phyloP scores from a whole-genome alignment of 2,329 filamentous ascomycete genomes.

The Neonectria hederae region DNA sequence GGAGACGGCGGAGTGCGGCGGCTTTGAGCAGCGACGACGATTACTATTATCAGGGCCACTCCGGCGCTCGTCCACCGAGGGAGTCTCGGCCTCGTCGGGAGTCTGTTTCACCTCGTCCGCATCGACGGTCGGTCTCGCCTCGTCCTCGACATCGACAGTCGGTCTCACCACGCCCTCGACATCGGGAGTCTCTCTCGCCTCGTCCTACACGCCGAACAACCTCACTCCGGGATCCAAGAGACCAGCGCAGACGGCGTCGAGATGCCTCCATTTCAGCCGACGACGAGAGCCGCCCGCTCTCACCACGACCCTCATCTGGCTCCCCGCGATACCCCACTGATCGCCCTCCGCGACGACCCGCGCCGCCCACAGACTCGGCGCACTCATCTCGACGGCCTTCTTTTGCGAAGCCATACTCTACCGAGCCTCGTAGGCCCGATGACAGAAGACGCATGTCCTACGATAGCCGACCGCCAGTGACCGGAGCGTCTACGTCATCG shows the following conservation, averaged over 20 bases:
- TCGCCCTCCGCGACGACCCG: slow-evolving; percentile 5
- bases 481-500: slow-evolving; percentile 10
- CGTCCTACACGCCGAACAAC: background rate
- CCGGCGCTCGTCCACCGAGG: slow-evolving; percentile 8
- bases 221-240: slow-evolving; percentile 1
- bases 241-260: slow-evolving; percentile 29
- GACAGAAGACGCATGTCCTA: slow-evolving; percentile 29
- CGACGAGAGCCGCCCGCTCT: slow-evolving; percentile 32
- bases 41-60: slow-evolving; percentile 18
- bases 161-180: slow-evolving; percentile 24
- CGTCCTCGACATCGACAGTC: slow-evolving; percentile 23
- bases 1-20: slow-evolving; percentile 21
- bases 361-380: slow-evolving; percentile 2
- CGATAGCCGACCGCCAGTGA: slow-evolving; percentile 16
- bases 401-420: slow-evolving; percentile 26
- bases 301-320: slow-evolving; percentile 20
- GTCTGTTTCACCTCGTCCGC: slow-evolving; percentile 37
- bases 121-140: slow-evolving; percentile 31
- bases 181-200: slow-evolving; percentile 29
- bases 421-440: slow-evolving; percentile 27
- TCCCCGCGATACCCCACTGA: slow-evolving; percentile 23
- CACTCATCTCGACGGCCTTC: slow-evolving; percentile 22
- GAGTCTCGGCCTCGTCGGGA: slow-evolving; percentile 19
- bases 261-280: slow-evolving; percentile 39
- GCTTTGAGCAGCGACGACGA: slow-evolving; percentile 20